Conservation (phyloP, 805 yeast genomes). For the Yarrowia bubula region DNA sequence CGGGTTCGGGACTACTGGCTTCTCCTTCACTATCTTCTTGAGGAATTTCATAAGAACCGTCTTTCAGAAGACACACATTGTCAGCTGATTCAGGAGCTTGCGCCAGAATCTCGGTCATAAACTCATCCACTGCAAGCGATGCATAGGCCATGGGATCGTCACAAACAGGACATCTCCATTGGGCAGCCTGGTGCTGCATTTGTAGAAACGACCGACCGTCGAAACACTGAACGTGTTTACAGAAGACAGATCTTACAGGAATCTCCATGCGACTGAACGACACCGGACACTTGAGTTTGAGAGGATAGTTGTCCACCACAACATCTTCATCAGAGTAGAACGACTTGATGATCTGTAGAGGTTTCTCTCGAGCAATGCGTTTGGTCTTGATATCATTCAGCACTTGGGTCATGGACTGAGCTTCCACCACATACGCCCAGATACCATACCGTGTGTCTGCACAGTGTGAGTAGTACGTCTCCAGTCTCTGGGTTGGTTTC, state of each 20-base stretch:
- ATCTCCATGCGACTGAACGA: slow-evolving; percentile 64
- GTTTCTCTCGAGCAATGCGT: slow-evolving; percentile 53
- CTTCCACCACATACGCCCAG: slow-evolving; percentile 59
- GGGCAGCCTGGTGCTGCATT: slow-evolving; percentile 74
- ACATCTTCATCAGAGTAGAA: slow-evolving; percentile 63
- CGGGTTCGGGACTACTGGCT: slow-evolving; percentile 20
- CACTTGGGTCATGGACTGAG: slow-evolving; percentile 45
- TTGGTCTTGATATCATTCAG: slow-evolving; percentile 44
- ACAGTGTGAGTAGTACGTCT: slow-evolving; percentile 8
- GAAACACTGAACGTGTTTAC: slow-evolving; percentile 84
- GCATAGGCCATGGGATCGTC: slow-evolving; percentile 50
- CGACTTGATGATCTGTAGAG: slow-evolving; percentile 47
- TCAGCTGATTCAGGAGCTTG: slow-evolving; percentile 57
- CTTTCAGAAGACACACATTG: slow-evolving; percentile 60
- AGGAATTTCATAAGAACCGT: slow-evolving; percentile 67
- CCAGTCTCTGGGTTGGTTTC: background rate
- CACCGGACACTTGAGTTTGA: slow-evolving; percentile 76
- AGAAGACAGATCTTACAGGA: slow-evolving; percentile 69
- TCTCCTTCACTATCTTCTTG: slow-evolving; percentile 33
- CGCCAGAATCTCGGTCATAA: slow-evolving; percentile 58
- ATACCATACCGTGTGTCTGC: slow-evolving; percentile 33
- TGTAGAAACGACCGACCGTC: slow-evolving; percentile 73
- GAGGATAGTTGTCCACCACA: slow-evolving; percentile 60
- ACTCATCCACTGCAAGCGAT: slow-evolving; percentile 73
- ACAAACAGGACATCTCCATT: slow-evolving; percentile 90